Conservation (phyloP, 768 basidiomycete species). For the Clavulina sp. region DNA sequence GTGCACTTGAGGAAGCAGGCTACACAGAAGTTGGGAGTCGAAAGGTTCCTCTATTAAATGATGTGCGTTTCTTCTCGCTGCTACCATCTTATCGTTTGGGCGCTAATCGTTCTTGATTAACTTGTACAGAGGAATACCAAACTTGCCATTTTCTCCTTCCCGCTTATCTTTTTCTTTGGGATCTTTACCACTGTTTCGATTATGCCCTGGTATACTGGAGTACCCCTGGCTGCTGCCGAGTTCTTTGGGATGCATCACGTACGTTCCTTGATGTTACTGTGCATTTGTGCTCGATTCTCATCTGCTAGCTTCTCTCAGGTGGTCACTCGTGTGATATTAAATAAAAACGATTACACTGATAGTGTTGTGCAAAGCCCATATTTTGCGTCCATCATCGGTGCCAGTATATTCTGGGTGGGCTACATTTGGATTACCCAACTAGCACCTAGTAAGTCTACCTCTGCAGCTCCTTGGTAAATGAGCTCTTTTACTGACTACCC, state of each 20-base stretch:
- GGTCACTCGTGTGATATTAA: slow-evolving; percentile 72
- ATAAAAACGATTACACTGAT: slow-evolving; percentile 65
- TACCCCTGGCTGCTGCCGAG: slow-evolving; percentile 66
- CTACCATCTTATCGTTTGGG: slow-evolving; percentile 3
- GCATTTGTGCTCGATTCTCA: not conserved
- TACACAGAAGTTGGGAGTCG: slow-evolving; percentile 58
- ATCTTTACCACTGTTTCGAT: slow-evolving; percentile 72
- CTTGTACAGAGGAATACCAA: slow-evolving; percentile 60
- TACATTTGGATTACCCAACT: slow-evolving; percentile 70
- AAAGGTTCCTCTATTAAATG: slow-evolving; percentile 48
- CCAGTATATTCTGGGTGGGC: slow-evolving; percentile 71
- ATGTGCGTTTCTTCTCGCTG: slow-evolving; percentile 28
- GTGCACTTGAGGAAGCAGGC: slow-evolving; percentile 76
- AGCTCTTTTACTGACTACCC: not conserved
- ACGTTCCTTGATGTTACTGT: slow-evolving; percentile 17
- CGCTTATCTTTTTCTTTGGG: slow-evolving; percentile 59
- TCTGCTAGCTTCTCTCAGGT: slow-evolving; percentile 30
- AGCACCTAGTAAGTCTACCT: slow-evolving; percentile 37
- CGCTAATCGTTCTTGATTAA: slow-evolving; percentile 2
- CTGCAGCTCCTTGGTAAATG: not conserved
- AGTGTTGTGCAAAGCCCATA: slow-evolving; percentile 78
- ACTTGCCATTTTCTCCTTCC: slow-evolving; percentile 59
- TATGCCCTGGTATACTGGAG: slow-evolving; percentile 78
- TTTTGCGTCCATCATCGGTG: slow-evolving; percentile 79
- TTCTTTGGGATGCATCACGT: slow-evolving; percentile 93